Evolutionary conservation across 2,329 filamentous ascomycete species (phyloP).

Genomic region (Stachybotrys elegans): DNA sequence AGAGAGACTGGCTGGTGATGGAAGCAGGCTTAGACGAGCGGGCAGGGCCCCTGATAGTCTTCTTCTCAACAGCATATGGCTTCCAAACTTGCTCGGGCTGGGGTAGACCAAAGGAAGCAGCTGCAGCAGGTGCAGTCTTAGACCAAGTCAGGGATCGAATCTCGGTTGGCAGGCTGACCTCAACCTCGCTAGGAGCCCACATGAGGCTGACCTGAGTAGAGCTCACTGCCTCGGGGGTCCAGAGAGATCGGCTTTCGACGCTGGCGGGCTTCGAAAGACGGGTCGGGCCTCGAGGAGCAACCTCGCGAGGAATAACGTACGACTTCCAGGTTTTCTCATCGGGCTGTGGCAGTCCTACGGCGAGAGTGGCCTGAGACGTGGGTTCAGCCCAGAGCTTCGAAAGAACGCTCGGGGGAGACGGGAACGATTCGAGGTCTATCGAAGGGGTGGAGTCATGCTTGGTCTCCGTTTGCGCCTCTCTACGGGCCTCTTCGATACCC

Average conservation of each 20-base stretch:
- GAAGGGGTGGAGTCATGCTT: conserved; percentile 4
- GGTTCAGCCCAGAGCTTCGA: conserved; percentile 17
- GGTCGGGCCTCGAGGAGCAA: not conserved
- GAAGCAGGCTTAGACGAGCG: not conserved
- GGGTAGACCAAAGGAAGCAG: conserved; percentile 21
- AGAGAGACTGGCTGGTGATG: conserved; percentile 2
- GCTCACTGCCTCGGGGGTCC: too few species aligned
- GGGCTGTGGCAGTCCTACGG: conserved; percentile 24
- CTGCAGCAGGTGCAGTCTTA: conserved; percentile 8
- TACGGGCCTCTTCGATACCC: too few species aligned
- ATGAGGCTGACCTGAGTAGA: too few species aligned
- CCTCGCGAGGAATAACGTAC: not conserved
- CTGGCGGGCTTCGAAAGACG: not conserved
- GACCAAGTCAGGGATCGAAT: too few species aligned
- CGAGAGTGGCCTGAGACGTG: conserved; percentile 12
- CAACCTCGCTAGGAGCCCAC: too few species aligned
- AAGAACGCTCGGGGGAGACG: conserved; percentile 3
- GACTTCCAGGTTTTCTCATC: conserved; percentile 11
- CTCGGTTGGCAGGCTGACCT: too few species aligned
- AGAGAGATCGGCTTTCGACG: conserved; percentile 2
- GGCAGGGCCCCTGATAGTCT: not conserved
- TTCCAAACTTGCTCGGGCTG: conserved; percentile 18
- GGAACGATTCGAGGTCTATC: conserved; percentile 2
- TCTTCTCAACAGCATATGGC: not conserved
- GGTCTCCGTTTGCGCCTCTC: too few species aligned